Evolutionary conservation across 2,329 filamentous ascomycete genomes (phyloP).

Genomic region (Nothomitra cinnamomea): DNA sequence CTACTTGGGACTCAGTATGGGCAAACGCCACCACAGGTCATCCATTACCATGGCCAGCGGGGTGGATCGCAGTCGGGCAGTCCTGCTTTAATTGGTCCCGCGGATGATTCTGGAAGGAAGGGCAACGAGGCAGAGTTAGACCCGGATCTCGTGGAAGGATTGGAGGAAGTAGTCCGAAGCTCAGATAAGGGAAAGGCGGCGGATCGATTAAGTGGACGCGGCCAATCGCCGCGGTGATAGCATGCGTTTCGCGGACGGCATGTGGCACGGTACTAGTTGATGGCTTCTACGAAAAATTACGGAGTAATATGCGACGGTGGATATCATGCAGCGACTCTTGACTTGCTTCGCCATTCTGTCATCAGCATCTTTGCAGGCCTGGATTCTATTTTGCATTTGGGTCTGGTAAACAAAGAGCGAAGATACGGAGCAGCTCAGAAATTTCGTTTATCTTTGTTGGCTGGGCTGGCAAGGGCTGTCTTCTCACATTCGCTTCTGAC

Average conservation of each 20-base stretch:
- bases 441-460: neutral
- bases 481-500: slow-evolving; percentile 2
- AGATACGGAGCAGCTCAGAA: neutral
- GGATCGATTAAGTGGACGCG: neutral
- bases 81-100: neutral
- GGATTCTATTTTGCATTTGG: neutral
- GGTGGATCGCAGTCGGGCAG: neutral
- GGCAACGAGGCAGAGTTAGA: neutral
- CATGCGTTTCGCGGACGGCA: neutral
- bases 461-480: neutral
- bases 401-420: neutral
- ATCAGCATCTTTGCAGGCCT: neutral
- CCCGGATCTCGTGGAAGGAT: neutral
- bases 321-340: neutral
- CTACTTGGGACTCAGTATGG: slow-evolving; percentile 5
- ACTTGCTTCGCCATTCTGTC: neutral
- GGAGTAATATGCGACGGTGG: neutral
- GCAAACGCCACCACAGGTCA: neutral
- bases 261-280: neutral
- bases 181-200: neutral
- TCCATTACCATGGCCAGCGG: slow-evolving; percentile 2
- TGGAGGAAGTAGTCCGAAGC: neutral
- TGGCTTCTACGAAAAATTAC: neutral
- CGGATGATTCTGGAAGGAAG: neutral
- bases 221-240: neutral